Evolutionary conservation across 75 land plant genomes (phyloP).

Genomic region (Sequoiadendron giganteum): DNA sequence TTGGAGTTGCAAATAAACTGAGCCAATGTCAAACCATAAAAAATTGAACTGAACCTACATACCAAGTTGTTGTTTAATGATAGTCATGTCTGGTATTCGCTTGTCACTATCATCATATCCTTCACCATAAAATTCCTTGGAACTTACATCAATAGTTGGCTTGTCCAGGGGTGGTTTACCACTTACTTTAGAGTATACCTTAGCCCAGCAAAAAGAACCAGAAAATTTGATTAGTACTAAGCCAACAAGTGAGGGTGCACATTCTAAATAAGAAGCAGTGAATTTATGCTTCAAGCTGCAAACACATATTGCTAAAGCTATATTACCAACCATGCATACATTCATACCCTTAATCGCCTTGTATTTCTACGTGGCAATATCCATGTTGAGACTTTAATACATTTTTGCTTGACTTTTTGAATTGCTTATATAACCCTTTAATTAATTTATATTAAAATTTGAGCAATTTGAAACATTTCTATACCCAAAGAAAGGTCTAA

Average conservation of each 20-base stretch:
- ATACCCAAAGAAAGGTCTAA: neutral
- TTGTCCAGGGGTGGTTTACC: constrained; percentile 60
- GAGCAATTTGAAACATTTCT: too few relatives aligned
- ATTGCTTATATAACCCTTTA: too few relatives aligned
- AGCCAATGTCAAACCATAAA: neutral
- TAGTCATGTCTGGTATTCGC: constrained; percentile 98
- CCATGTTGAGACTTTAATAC: neutral
- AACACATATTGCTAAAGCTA: neutral
- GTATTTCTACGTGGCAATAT: neutral
- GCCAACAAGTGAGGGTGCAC: neutral
- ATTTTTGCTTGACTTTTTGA: neutral
- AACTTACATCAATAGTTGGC: constrained; percentile 89
- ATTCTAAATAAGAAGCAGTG: neutral
- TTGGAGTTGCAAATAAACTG: neutral
- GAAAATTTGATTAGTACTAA: neutral
- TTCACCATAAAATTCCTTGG: constrained; percentile 97
- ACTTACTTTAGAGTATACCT: constrained; percentile 90
- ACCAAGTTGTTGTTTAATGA: constrained; percentile 95
- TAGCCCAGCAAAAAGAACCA: constrained; percentile 1
- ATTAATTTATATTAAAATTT: neutral
- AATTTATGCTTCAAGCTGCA: neutral
- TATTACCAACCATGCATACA: neutral
- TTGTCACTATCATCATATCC: constrained; percentile 99
- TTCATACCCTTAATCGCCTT: neutral
- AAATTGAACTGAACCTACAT: neutral